phyloP scores from a whole-genome alignment of 148 eudicot genomes.

The Cornus kousa region DNA sequence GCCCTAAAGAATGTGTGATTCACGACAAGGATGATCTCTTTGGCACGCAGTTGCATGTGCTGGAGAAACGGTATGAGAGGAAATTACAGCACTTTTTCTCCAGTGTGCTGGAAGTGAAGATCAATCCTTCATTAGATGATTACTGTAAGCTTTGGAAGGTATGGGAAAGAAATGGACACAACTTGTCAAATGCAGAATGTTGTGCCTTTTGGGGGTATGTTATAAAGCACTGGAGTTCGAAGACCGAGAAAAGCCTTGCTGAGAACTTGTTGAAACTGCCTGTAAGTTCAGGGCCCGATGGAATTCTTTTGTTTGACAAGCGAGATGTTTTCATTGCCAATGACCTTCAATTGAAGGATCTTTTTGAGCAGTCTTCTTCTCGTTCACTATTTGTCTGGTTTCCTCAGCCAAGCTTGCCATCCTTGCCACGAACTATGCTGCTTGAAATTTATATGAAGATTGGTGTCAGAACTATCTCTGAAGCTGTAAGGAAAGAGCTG shows the following conservation, averaged over 20 bases:
- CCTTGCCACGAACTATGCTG: slow-evolving; percentile 34
- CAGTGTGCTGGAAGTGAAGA: slow-evolving; percentile 37
- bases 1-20: slow-evolving; percentile 52
- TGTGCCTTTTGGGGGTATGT: slow-evolving; percentile 56
- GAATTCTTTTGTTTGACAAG: slow-evolving; percentile 34
- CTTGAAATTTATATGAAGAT: slow-evolving; percentile 45
- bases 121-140: slow-evolving; percentile 44
- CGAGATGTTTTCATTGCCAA: slow-evolving; percentile 56
- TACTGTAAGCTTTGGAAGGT: slow-evolving; percentile 61
- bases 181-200: slow-evolving; percentile 34
- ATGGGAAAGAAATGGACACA: slow-evolving; percentile 48
- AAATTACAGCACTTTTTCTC: slow-evolving; percentile 41
- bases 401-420: slow-evolving; percentile 32
- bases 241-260: slow-evolving; percentile 23
- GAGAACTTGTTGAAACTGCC: slow-evolving; percentile 45
- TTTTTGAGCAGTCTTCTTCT: slow-evolving; percentile 33
- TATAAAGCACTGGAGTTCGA: slow-evolving; percentile 20
- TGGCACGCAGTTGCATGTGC: slow-evolving; percentile 30
- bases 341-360: slow-evolving; percentile 54
- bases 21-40: slow-evolving; percentile 47
- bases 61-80: slow-evolving; percentile 40
- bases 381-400: slow-evolving; percentile 55
- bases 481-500: slow-evolving; percentile 30
- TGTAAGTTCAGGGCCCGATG: slow-evolving; percentile 33
- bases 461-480: slow-evolving; percentile 52